Base-by-base conservation (phyloP, 2,329 filamentous ascomycete genomes). In the Fusarium nisikadoi region DNA sequence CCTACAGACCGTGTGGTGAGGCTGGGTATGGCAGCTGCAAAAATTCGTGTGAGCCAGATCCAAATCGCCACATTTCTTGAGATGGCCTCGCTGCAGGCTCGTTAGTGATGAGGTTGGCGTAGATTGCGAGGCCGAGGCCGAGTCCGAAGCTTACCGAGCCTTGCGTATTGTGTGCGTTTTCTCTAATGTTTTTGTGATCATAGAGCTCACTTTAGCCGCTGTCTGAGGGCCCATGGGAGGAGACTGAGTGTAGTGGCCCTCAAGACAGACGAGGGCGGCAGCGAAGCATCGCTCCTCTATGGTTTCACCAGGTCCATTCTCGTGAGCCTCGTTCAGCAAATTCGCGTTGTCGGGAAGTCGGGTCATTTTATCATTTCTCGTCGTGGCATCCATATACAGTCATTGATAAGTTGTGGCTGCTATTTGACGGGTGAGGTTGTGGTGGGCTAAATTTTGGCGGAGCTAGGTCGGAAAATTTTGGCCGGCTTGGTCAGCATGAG, bases 241-340 rank as follows among this genome's bases (percentile, higher is more conserved):
- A 29, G 85, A 83, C 68, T 86, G 83, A 66, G 85, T 87, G 77
- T 89, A 90, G 80, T 91, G 88, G 47, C 87, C 87, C 78, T 91
- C 89, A 59, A 91, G 84, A 75, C 87, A 88, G 76, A 90, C 86
- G 77, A 92, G 83, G 20, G 87, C 88, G 2, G 87, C 87, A 5
- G 86, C 85, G 79, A 92, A 91, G 78, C 85, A 87, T 65, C 89
- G 84, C 81, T 92, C 90, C 80, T 92, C 90, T 76, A 91, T 89
- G 41, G 87, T 87, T 78, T 89, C 81, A 36, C 76, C 77, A 17
- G 65, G 50, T 19, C 68, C 70, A 36, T 75, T 75, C 35, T 71
- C 68, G 25, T 62, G 70, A 19, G 58, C 50, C 14, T 75, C 74
- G 13, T 57, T 36, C 19, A 63, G 39, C n/a, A 74, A 38, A 36